phyloP scores from a whole-genome alignment of 169 alveolate genomes.

The Plasmodium yoelii region DNA sequence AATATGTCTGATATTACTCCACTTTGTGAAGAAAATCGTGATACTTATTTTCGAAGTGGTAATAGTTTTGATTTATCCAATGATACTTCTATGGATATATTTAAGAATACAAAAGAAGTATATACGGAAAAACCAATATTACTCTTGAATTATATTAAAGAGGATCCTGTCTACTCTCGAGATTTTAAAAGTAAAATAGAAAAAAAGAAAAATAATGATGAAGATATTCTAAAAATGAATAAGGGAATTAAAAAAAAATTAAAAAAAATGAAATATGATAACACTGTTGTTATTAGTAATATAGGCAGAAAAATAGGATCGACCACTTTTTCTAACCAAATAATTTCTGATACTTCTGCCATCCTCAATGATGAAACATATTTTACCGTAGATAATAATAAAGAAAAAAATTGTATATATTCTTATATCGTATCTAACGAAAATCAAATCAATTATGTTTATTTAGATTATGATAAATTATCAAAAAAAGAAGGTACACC shows the following conservation, averaged over 20 bases:
- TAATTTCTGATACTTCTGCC: background rate
- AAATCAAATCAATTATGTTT: slow-evolving; percentile 43
- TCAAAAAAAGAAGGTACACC: background rate
- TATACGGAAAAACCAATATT: slow-evolving; percentile 28
- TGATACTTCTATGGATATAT: slow-evolving; percentile 33
- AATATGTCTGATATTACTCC: slow-evolving; percentile 9
- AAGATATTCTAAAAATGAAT: slow-evolving; percentile 27
- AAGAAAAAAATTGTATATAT: slow-evolving; percentile 25
- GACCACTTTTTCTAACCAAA: slow-evolving; percentile 44
- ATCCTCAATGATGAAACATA: background rate
- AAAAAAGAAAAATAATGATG: background rate
- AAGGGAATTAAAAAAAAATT: slow-evolving; percentile 46
- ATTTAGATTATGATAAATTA: slow-evolving; percentile 38
- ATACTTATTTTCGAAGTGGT: background rate
- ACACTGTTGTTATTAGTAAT: slow-evolving; percentile 59
- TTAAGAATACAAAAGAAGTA: slow-evolving; percentile 19
- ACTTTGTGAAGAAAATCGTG: background rate
- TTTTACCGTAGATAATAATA: background rate
- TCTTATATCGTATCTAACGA: slow-evolving; percentile 18
- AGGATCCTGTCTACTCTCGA: background rate
- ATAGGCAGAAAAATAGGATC: slow-evolving; percentile 46
- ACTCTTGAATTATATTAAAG: slow-evolving; percentile 8
- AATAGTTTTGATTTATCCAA: slow-evolving; percentile 18
- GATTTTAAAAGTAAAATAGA: background rate
- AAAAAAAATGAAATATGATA: slow-evolving; percentile 23